Evolutionary conservation across 129 eudicot genomes (phyloP), one percentile per base, ranked within the genome.

Genomic region (Tanacetum coccineum): DNA sequence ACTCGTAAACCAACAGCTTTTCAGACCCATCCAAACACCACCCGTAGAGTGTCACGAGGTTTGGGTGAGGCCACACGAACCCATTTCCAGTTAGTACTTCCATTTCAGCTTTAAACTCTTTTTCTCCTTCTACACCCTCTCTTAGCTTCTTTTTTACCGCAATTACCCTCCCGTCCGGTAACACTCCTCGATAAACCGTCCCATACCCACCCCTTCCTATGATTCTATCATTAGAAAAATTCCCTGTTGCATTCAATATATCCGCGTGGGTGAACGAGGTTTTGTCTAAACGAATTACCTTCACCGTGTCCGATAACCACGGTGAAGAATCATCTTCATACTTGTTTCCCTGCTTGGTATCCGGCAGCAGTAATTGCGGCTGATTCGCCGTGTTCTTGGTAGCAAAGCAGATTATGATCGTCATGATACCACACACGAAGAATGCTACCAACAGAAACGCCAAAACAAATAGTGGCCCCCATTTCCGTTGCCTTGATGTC

Each of bases 71-170:
- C 99, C 98, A 93, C 49, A 85, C 87, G 45, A 84, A 70, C n/a
- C 96, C 88, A 2, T 87, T 83, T 20, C 91, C 90, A 1, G 82
- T 79, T 22, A 94, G 73, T 5, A 83, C 95, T 59, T 94, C 99
- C 99, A 94, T 94, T 78, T 94, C 99, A 1, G 99, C 97, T 44
- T 83, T 79, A 77, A 94, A 94, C 73, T 94, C 99, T 40, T 82
- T 72, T 72, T 94, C 99, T 19, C 99, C 99, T 12, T 94, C 99
- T 5, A 79, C 4, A 0, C 99, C 99, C n/a, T 84, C 95, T 42
- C 90, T 77, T 71, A 84, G 80, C 49, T 82, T 83, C 81, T 89
- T 94, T 78, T 94, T 94, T 13, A 94, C 95, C 1, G 97, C 99
- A 7, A 94, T 82, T 72, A 80, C 75, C 67, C 95, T 81, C 3